phyloP scores from a whole-genome alignment of 257 asterid species.

The Capsicum chinense region DNA sequence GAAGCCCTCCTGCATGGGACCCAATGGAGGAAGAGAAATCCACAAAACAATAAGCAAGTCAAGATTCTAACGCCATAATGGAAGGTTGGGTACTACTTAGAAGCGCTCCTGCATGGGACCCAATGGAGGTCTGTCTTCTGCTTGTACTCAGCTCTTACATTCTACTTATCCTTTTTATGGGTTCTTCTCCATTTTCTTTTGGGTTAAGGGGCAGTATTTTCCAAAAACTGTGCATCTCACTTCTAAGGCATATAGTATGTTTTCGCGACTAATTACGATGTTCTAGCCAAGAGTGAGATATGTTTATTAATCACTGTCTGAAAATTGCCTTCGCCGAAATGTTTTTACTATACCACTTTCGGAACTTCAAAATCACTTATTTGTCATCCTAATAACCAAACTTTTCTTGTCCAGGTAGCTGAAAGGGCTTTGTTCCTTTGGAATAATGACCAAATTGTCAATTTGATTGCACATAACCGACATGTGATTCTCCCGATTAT shows the following conservation, averaged over 20 bases:
- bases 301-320: background rate
- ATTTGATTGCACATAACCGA: constrained; percentile 72
- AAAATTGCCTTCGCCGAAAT: too few species aligned
- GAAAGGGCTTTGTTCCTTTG: constrained; percentile 62
- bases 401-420: constrained; percentile 61
- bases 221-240: background rate
- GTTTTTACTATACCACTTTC: background rate
- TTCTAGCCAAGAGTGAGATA: constrained; percentile 7
- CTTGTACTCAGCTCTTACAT: background rate
- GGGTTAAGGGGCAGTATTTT: background rate
- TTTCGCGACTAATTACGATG: background rate
- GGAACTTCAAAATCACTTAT: background rate
- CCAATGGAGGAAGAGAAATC: background rate
- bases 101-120: background rate
- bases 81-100: background rate
- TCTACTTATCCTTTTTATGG: background rate
- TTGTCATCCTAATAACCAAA: background rate
- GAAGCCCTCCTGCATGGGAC: background rate
- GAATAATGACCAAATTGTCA: constrained; percentile 56
- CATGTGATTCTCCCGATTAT: constrained; percentile 73
- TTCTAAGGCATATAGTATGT: too few species aligned
- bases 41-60: too few species aligned
- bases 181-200: background rate
- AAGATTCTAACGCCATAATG: too few species aligned
- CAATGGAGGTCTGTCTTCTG: background rate